Conservation (phyloP, 202 grass and related monocot species). For the Brachypodium distachyon region DNA sequence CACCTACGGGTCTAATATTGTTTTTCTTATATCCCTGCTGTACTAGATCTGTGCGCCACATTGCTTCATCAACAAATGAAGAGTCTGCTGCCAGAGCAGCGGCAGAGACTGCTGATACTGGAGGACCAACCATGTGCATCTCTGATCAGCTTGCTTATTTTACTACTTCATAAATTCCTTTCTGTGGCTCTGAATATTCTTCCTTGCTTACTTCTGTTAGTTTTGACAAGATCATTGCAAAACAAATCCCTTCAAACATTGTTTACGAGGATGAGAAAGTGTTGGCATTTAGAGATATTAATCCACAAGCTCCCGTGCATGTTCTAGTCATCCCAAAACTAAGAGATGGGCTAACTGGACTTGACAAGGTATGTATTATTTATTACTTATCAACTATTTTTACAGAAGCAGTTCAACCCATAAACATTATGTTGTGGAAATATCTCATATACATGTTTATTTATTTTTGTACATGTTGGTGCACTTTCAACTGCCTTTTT, state of each 20-base stretch:
- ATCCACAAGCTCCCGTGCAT: conserved; percentile 83
- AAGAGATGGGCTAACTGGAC: conserved; percentile 72
- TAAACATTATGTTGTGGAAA: neutral
- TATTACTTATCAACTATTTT: neutral
- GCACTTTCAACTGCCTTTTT: neutral
- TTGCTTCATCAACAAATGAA: conserved; percentile 63
- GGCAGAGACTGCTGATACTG: conserved; percentile 33
- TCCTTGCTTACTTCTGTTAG: conserved; percentile 17
- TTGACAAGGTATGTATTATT: conserved; percentile 49
- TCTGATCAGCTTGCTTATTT: neutral
- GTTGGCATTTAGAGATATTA: conserved; percentile 80
- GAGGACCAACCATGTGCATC: conserved; percentile 64
- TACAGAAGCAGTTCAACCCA: neutral
- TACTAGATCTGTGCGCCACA: conserved; percentile 55
- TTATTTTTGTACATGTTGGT: neutral
- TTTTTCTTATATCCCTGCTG: neutral
- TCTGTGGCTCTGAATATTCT: neutral
- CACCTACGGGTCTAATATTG: neutral
- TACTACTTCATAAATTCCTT: neutral
- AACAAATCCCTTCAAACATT: conserved; percentile 68
- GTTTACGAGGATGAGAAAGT: conserved; percentile 94
- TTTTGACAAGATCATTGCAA: conserved; percentile 98
- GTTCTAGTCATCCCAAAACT: conserved; percentile 79
- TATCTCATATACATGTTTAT: neutral
- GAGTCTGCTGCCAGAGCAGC: conserved; percentile 65